Conservation (phyloP, 306 rosid species). For the Ziziphus jujuba region DNA sequence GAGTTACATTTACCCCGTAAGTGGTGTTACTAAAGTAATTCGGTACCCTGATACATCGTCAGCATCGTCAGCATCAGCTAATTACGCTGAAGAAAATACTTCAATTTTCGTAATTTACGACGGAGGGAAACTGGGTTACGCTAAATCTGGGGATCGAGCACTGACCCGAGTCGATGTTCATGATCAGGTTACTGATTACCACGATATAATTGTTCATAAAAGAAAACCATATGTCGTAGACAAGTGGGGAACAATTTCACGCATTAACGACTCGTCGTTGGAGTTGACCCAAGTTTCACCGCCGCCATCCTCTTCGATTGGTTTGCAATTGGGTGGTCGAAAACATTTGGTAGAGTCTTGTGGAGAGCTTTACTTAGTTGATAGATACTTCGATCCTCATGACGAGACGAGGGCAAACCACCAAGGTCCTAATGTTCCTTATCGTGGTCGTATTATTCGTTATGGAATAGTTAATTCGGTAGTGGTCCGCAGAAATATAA, state of each 20-base stretch:
- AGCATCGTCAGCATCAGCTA: no score
- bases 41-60: not conserved
- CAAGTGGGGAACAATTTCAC: slow-evolving; percentile 30
- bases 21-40: slow-evolving; percentile 15
- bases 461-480: not conserved
- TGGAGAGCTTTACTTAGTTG: slow-evolving; percentile 43
- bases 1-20: not conserved
- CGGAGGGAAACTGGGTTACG: slow-evolving; percentile 11
- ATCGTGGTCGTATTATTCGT: not conserved
- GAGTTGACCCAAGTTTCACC: slow-evolving; percentile 38
- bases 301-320: not conserved
- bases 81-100: not conserved
- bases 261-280: slow-evolving; percentile 27
- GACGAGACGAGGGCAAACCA: not conserved
- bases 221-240: slow-evolving; percentile 37
- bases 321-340: not conserved
- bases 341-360: slow-evolving; percentile 39
- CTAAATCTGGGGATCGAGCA: slow-evolving; percentile 14
- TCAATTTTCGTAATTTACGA: slow-evolving; percentile 20
- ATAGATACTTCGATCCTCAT: slow-evolving; percentile 12
- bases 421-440: no score
- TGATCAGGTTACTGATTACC: slow-evolving; percentile 8
- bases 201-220: slow-evolving; percentile 34
- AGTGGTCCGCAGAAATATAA: not conserved
- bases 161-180: slow-evolving; percentile 19